Conservation (phyloP, 768 basidiomycete species). For the Termitomyces sp. region DNA sequence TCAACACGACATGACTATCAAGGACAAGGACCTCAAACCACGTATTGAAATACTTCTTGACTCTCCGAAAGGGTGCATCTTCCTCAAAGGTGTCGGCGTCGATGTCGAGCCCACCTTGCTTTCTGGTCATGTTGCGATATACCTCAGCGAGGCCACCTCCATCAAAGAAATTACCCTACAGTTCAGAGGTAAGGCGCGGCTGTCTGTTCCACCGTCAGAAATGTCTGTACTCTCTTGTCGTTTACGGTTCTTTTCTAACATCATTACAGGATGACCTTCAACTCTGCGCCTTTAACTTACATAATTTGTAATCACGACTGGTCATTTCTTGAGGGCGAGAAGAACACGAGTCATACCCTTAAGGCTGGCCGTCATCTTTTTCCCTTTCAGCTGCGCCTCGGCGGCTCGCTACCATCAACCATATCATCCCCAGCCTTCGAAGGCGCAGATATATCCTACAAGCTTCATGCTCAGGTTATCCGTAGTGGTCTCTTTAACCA, state of each 20-base stretch:
- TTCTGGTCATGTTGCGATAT: conserved; percentile 76
- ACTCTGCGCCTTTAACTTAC: conserved; percentile 48
- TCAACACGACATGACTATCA: conserved; percentile 34
- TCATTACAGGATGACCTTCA: conserved; percentile 36
- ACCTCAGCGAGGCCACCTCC: conserved; percentile 78
- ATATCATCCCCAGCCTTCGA: conserved; percentile 53
- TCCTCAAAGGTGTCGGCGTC: conserved; percentile 74
- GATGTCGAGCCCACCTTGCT: conserved; percentile 83
- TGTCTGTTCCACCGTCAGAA: conserved; percentile 57
- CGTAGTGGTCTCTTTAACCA: conserved; percentile 67
- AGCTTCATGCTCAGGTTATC: conserved; percentile 80
- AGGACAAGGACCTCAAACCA: conserved; percentile 43
- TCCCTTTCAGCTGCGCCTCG: conserved; percentile 86
- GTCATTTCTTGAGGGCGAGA: conserved; percentile 88
- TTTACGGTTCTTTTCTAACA: conserved; percentile 7
- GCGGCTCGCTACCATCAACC: conserved; percentile 81
- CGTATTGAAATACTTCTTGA: conserved; percentile 76
- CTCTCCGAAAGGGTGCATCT: conserved; percentile 49
- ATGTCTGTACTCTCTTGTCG: conserved; percentile 43
- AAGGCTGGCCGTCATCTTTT: conserved; percentile 95
- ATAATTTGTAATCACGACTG: conserved; percentile 81
- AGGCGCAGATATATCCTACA: conserved; percentile 77
- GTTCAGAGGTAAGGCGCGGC: conserved; percentile 77
- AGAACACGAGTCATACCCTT: conserved; percentile 77
- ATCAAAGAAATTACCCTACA: conserved; percentile 83